Conservation (phyloP, 352 stramenopile genomes). For the Blastocystis sp. region DNA sequence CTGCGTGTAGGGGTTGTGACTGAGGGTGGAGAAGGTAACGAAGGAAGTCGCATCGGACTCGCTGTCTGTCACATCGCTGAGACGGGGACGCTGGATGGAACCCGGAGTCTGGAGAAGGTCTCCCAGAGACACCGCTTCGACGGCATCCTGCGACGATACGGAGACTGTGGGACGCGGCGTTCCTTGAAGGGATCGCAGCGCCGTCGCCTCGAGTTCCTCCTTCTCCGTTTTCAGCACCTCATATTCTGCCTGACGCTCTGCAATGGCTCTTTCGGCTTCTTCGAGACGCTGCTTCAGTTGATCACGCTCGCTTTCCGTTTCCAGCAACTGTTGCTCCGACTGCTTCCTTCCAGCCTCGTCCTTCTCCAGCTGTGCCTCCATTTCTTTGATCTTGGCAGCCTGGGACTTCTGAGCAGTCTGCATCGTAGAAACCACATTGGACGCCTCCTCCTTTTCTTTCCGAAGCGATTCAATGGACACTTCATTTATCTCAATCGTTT, state of each 20-base stretch:
- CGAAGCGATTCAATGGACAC: no score
- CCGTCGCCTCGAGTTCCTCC: not conserved
- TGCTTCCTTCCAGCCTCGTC: not conserved
- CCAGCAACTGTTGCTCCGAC: not conserved
- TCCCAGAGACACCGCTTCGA: not conserved
- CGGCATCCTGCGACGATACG: not conserved
- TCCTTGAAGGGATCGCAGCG: not conserved
- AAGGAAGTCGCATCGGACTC: conserved; percentile 5
- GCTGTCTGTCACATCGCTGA: not conserved
- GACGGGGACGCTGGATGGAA: not conserved
- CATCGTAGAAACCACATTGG: no score
- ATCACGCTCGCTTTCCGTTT: not conserved
- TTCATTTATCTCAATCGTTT: no score
- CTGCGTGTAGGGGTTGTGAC: conserved; percentile 26
- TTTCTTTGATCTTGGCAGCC: no score
- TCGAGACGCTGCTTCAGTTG: not conserved
- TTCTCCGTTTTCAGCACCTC: not conserved
- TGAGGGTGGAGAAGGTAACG: conserved; percentile 33
- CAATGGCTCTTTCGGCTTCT: not conserved
- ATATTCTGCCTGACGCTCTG: not conserved
- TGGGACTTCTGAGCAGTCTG: no score
- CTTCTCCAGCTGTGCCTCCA: not conserved
- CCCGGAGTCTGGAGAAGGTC: not conserved
- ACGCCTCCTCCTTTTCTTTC: no score
- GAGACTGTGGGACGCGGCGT: not conserved